A percentile compares a stretch with the other conserved stretches of the same genome.
Evolutionary conservation across 2,329 filamentous ascomycete species (phyloP).

Genomic region (Ophiostoma sp.): DNA sequence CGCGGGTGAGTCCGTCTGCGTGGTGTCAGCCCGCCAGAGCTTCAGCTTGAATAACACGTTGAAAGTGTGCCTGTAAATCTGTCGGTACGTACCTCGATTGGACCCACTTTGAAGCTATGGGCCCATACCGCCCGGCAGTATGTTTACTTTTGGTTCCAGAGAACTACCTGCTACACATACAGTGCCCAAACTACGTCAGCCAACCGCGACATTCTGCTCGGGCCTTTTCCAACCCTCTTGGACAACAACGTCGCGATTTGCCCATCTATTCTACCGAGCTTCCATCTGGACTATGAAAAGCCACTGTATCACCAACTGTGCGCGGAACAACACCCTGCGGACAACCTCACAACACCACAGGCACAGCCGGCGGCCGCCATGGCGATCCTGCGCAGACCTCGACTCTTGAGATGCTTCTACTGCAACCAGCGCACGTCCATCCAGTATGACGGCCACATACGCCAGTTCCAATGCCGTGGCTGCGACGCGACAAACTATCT

Average conservation of each 20-base stretch:
- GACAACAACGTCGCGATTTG: neutral
- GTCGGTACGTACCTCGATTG: neutral
- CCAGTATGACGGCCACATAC: constrained; percentile 52
- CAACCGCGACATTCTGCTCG: neutral
- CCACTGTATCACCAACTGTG: neutral
- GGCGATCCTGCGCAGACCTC: constrained; percentile 40
- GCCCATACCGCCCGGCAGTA: constrained; percentile 28
- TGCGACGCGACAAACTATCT: constrained; percentile 88
- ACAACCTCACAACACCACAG: neutral
- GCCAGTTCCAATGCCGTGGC: constrained; percentile 65
- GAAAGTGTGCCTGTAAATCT: neutral
- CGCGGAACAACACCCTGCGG: neutral
- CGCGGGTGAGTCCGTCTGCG: neutral
- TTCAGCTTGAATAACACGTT: constrained; percentile 11
- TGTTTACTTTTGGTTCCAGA: constrained; percentile 4
- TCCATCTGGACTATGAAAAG: neutral
- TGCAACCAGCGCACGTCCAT: constrained; percentile 65
- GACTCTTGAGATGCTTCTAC: constrained; percentile 69
- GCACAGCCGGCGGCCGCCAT: constrained; percentile 32
- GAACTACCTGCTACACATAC: neutral
- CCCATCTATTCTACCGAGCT: neutral
- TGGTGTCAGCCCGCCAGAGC: neutral
- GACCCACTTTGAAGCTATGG: neutral
- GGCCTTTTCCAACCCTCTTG: neutral
- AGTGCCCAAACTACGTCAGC: constrained; percentile 3